Evolutionary conservation across 106 monocot genomes (phyloP).

Genomic region (Dioscorea alata): DNA sequence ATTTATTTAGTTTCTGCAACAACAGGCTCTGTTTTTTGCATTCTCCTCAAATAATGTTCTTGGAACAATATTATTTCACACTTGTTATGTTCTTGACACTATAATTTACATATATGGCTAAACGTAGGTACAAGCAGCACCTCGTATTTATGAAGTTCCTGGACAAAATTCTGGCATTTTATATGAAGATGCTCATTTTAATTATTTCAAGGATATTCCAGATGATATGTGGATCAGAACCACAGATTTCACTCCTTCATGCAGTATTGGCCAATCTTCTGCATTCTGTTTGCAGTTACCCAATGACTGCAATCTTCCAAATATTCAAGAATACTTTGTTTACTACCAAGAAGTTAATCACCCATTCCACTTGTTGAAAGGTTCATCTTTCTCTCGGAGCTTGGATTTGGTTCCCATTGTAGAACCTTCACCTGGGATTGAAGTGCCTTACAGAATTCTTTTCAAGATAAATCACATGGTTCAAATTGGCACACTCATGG

Average conservation of each 20-base stretch:
- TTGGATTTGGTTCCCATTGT: constrained; percentile 69
- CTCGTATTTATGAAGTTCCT: constrained; percentile 44
- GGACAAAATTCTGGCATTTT: constrained; percentile 5
- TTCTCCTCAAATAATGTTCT: too few relatives aligned
- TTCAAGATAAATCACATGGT: constrained; percentile 86
- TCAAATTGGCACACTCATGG: constrained; percentile 79
- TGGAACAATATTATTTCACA: too few relatives aligned
- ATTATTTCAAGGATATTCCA: constrained; percentile 43
- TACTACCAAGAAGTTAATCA: constrained; percentile 37
- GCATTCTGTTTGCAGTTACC: constrained; percentile 71
- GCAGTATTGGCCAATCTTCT: constrained; percentile 73
- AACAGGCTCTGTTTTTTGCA: too few relatives aligned
- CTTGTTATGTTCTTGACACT: too few relatives aligned
- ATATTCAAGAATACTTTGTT: constrained; percentile 46
- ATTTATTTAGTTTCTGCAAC: too few relatives aligned
- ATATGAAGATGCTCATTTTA: constrained; percentile 22
- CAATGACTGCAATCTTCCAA: constrained; percentile 25
- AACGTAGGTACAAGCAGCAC: constrained; percentile 66
- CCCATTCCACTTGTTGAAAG: constrained; percentile 20
- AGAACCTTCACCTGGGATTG: constrained; percentile 20
- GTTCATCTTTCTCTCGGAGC: constrained; percentile 41
- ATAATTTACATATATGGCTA: too few relatives aligned
- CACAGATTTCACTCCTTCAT: constrained; percentile 65
- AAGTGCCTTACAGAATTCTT: constrained; percentile 59
- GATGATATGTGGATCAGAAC: constrained; percentile 88